Conservation (phyloP, 768 basidiomycete genomes). For the Phaeotremella skinneri region DNA sequence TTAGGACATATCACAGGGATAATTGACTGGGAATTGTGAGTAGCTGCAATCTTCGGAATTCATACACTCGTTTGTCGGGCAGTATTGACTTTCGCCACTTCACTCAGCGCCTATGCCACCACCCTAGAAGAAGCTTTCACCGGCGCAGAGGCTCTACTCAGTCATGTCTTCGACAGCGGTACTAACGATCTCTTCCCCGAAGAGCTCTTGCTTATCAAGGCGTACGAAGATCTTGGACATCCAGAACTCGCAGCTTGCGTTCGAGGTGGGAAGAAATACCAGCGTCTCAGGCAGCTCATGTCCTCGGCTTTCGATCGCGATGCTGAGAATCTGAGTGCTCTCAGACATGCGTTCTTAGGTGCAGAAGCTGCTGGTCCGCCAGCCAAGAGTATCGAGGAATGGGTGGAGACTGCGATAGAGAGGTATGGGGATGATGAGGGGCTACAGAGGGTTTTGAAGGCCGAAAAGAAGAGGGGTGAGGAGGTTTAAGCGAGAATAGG, state of each 20-base stretch:
- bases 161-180: constrained; percentile 1
- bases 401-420: no score
- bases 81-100: neutral
- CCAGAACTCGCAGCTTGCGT: constrained; percentile 13
- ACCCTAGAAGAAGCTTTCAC: constrained; percentile 19
- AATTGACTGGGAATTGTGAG: constrained; percentile 28
- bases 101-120: constrained; percentile 13
- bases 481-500: no score
- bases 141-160: neutral
- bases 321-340: no score
- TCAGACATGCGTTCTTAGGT: no score
- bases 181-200: neutral
- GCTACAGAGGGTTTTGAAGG: no score
- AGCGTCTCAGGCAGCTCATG: no score
- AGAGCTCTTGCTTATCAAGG: constrained; percentile 3
- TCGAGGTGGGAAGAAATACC: constrained; percentile 12
- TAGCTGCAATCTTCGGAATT: neutral
- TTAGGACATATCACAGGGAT: constrained; percentile 3
- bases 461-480: no score
- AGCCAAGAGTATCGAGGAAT: no score
- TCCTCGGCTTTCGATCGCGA: no score
- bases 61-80: neutral
- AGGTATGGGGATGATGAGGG: no score
- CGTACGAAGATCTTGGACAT: constrained; percentile 1
- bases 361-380: no score